Evolutionary conservation across 2,329 filamentous ascomycete genomes (phyloP).

Genomic region (Fusarium redolens): DNA sequence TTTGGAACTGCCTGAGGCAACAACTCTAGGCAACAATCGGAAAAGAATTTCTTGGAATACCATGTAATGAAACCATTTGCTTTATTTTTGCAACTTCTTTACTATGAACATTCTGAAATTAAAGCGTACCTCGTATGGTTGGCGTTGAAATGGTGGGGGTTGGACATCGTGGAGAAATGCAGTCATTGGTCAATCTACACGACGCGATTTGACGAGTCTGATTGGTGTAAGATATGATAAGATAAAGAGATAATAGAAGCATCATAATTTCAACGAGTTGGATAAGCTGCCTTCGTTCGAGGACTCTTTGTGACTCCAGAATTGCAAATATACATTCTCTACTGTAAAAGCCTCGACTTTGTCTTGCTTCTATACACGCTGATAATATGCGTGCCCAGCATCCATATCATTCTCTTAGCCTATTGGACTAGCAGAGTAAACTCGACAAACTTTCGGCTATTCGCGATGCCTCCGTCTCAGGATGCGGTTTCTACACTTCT

Average conservation of each 20-base stretch:
- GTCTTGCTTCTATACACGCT: no score
- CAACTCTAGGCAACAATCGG: not conserved
- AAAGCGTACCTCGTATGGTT: not conserved
- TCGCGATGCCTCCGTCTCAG: no score
- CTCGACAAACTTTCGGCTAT: no score
- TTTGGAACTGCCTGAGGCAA: not conserved
- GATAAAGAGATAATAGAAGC: not conserved
- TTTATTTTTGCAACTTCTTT: not conserved
- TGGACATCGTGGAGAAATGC: not conserved
- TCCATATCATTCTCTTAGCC: no score
- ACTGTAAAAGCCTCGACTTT: no score
- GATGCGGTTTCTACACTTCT: no score
- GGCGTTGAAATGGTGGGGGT: not conserved
- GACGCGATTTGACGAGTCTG: not conserved
- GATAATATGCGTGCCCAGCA: no score
- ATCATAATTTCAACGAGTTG: no score
- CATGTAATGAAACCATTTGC: not conserved
- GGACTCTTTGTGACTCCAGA: no score
- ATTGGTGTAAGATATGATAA: not conserved
- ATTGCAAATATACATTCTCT: no score
- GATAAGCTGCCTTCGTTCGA: not conserved
- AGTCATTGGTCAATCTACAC: not conserved
- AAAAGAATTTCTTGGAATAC: not conserved
- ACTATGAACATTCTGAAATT: not conserved
- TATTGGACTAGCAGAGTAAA: no score